Evolutionary conservation across 2,329 filamentous ascomycete genomes (phyloP).

Genomic region (Colletotrichum karsti): DNA sequence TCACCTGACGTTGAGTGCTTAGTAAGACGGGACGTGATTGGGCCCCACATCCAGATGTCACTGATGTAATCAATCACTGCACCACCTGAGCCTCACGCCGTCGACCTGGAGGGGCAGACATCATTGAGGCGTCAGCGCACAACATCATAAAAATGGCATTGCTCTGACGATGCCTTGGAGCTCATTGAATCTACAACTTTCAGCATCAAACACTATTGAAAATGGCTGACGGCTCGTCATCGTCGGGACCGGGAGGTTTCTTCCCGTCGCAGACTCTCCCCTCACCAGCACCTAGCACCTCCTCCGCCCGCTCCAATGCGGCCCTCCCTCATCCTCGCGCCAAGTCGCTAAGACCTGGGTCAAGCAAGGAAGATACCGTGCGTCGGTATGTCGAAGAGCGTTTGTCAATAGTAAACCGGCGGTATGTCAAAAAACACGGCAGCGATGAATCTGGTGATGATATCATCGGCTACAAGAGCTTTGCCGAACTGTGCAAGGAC

Average conservation of each 20-base stretch:
- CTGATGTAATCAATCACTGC: too few species aligned
- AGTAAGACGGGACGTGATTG: too few species aligned
- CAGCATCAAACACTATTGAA: constrained; percentile 1
- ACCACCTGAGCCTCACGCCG: too few species aligned
- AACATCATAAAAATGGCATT: neutral
- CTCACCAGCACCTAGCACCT: constrained; percentile 62
- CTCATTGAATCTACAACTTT: constrained; percentile 7
- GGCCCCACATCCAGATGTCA: too few species aligned
- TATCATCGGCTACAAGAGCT: constrained; percentile 63
- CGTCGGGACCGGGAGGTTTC: constrained; percentile 57
- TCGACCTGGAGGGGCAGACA: neutral
- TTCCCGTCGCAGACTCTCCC: constrained; percentile 54
- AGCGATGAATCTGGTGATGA: constrained; percentile 54
- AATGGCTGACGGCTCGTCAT: constrained; percentile 35
- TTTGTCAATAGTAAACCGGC: constrained; percentile 62
- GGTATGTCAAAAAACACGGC: constrained; percentile 68
- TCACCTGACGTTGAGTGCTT: too few species aligned
- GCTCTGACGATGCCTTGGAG: constrained; percentile 18
- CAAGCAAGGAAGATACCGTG: constrained; percentile 67
- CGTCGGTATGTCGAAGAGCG: constrained; percentile 64
- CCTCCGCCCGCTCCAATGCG: constrained; percentile 48
- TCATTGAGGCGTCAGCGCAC: neutral
- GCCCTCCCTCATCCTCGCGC: constrained; percentile 63
- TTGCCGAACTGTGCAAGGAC: constrained; percentile 77
- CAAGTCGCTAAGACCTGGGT: constrained; percentile 62